phyloP scores from a whole-genome alignment of 305 asterid genomes.

The Fraxinus baroniana region DNA sequence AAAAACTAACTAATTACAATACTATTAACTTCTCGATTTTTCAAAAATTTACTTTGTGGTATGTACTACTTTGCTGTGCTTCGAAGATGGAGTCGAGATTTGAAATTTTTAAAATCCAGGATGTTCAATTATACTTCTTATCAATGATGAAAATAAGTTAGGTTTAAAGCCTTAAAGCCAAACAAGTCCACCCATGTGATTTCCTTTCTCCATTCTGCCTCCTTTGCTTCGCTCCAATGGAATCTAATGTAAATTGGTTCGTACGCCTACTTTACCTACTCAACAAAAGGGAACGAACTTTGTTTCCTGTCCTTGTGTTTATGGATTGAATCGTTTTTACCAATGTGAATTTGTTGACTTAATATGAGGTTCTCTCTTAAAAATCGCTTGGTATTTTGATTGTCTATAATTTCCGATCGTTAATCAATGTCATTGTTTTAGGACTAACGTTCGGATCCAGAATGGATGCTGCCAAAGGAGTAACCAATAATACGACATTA shows the following conservation, averaged over 20 bases:
- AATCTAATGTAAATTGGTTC: background rate
- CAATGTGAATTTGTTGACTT: background rate
- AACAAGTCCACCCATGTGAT: background rate
- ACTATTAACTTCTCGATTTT: background rate
- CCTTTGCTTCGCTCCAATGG: background rate
- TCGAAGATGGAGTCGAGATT: background rate
- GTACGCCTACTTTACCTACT: background rate
- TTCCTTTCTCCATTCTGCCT: background rate
- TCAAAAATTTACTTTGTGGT: background rate
- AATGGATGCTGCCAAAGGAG: background rate
- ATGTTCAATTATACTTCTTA: background rate
- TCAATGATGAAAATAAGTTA: background rate
- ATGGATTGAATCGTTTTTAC: background rate
- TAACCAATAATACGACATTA: background rate
- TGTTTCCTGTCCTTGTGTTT: background rate
- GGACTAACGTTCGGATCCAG: background rate
- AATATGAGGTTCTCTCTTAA: background rate
- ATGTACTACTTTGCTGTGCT: background rate
- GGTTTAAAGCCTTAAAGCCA: background rate
- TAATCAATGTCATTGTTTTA: background rate
- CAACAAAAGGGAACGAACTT: background rate
- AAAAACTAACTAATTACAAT: background rate
- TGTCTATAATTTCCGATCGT: background rate
- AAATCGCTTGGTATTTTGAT: background rate
- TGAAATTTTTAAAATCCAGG: background rate